Base-by-base conservation (phyloP, 208 protist genomes). In the Leptomonas seymouri region DNA sequence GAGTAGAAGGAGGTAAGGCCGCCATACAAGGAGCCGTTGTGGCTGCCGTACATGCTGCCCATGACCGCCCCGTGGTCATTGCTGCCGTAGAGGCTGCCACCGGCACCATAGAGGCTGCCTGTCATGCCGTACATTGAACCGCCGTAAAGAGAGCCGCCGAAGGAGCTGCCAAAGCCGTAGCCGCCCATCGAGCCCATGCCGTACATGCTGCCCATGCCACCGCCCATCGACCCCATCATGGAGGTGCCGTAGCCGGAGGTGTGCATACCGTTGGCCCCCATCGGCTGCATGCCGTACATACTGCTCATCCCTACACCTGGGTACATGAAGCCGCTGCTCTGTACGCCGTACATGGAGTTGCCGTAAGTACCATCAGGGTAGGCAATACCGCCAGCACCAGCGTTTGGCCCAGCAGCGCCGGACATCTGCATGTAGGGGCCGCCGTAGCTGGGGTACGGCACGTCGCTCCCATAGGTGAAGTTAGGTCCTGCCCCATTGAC, bases 71-170 rank as follows among this genome's bases (percentile, higher is more conserved):
- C 18, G n/a, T 71, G 68, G 34, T 71, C 51, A 27, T 57, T 69
- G 45, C 53, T 63, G 42, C 76, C 79, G 53, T 85, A 88, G 39
- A 88, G 57, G 49, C 70, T 82, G 50, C 82, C 82, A n/a, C 82
- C 82, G 27, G 48, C 54, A 45, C 86, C 71, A 58, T 75, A 78
- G 59, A 78, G 25, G 63, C 65, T 81, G 63, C 85, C 81, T 21
- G 77, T 74, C 23, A 59, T 53, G 28, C 71, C 67, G 50, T 74
- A 67, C 55, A 81, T 49, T 44, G 74, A 70, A 28, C 82, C 81
- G 49, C 81, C 77, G 59, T 86, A 83, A 2, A 86, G 56, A 28
- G 66, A 78, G 44, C 77, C 74, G 31, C 53, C 62, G 21, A 82
- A 84, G 56, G 63, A 67, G 65, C 72, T 55, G 45, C 73, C 61